Base-by-base conservation (phyloP, 2,329 filamentous ascomycete genomes). In the Fusarium sp. region DNA sequence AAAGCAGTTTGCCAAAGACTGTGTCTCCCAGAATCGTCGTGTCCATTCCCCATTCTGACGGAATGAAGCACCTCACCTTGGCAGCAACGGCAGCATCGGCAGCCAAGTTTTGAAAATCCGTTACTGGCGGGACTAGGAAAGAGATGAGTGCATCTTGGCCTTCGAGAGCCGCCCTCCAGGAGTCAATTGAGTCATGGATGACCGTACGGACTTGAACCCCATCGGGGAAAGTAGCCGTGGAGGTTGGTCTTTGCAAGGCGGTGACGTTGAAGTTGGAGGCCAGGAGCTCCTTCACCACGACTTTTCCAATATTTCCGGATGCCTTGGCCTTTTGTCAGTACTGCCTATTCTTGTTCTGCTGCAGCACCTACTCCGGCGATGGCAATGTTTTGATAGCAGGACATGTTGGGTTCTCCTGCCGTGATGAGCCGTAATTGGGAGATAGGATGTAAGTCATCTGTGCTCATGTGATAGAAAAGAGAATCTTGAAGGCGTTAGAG, bases 41-140 rank as follows among this genome's bases (percentile, higher is more conserved):
- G 50, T 58, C 16, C 62, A 65, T 65, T 11, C 62, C 52, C 62
- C 62, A 65, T 58, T 65, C 62, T 1, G 62, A 65, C 2, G 62
- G 50, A 18, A 65, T 58, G 24, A 65, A 65, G 3, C 29, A 41
- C 20, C 29, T 57, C 52, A 65, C 62, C 62, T 37, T 48, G n/a
- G 62, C 62, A 45, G 50, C 52, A 35, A 58, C 52, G 10, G 62
- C 50, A 48, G 62, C 62, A 6, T 65, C 52, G 1, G 62, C 62
- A 6, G 62, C 62, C 20, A 65, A 4, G 24, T 5, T 37, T 45
- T 65, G 62, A 24, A 39, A 48, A 2, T 58, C 27, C 1, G 52
- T 65, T 20, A 29, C 50, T 4, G 52, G 52, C 10, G 62, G 39
- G 9, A 45, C 33, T 5, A 65, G 37, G 5, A 65, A 58, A 6